These are phyloP conservation scores for Pseudocercospora cruenta DNA, from an alignment of 2,329 filamentous ascomycete genomes.

Conservation along the genomic window DNA sequence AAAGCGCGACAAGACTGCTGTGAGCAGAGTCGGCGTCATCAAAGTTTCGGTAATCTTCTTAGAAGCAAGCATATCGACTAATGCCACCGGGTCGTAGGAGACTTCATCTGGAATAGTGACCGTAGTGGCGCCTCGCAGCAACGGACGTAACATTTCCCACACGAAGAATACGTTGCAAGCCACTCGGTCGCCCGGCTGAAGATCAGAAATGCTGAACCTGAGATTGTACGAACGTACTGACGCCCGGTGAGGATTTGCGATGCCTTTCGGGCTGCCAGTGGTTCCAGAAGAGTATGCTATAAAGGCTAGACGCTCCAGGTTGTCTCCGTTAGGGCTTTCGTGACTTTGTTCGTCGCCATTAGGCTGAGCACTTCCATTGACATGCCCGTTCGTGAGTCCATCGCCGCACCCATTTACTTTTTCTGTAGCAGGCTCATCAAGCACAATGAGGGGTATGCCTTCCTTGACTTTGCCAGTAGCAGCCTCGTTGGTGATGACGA, in stretches of 20 bases:
- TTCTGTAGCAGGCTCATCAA: conserved; percentile 54
- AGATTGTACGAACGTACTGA: conserved; percentile 74
- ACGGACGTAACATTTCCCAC: conserved; percentile 79
- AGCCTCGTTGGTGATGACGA: conserved; percentile 69
- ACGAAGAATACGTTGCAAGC: conserved; percentile 90
- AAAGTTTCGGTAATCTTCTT: conserved; percentile 76
- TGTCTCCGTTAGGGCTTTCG: conserved; percentile 60
- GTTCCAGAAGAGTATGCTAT: conserved; percentile 82
- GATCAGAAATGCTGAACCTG: conserved; percentile 70
- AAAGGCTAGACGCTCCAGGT: conserved; percentile 74
- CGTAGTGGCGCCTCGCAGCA: conserved; percentile 75
- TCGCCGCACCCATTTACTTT: conserved; percentile 44
- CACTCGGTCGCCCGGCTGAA: conserved; percentile 72
- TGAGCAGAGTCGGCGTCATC: conserved; percentile 79
- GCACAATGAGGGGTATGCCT: conserved; percentile 64
- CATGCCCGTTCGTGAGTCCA: conserved; percentile 38
- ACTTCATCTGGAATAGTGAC: conserved; percentile 74
- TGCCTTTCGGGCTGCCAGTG: conserved; percentile 79
- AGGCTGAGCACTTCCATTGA: neutral
- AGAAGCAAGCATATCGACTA: conserved; percentile 70
- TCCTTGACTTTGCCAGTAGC: conserved; percentile 69
- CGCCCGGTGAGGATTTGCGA: conserved; percentile 71
- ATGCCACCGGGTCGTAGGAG: conserved; percentile 75
- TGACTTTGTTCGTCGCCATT: neutral
- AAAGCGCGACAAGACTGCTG: conserved; percentile 72